These are phyloP conservation scores for Beauveria sp. DNA, from an alignment of 2,329 filamentous ascomycete species.

Conservation along the genomic window DNA sequence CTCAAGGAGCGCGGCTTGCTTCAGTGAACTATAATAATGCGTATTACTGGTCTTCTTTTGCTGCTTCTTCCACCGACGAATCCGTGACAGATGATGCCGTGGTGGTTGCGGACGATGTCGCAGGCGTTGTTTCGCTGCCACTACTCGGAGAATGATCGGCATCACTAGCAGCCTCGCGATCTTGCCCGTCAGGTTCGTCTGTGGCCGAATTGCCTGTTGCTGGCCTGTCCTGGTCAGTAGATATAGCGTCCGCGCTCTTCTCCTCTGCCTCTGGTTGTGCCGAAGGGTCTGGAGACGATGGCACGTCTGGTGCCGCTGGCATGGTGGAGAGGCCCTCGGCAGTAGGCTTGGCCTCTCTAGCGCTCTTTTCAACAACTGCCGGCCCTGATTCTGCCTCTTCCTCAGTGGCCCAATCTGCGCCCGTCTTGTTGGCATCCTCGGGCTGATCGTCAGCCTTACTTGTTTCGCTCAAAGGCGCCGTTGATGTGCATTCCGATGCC, in stretches of 20 bases:
- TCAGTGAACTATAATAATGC: not conserved
- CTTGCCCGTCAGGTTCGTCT: not conserved
- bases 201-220: not conserved
- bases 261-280: not conserved
- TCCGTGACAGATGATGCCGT: not conserved
- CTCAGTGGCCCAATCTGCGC: conserved; percentile 14
- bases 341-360: not conserved
- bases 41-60: not conserved
- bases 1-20: not conserved
- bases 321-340: not conserved
- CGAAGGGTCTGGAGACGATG: not conserved
- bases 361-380: conserved; percentile 1
- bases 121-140: not conserved
- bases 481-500: not conserved
- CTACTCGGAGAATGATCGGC: not conserved
- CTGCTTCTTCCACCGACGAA: not conserved
- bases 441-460: not conserved
- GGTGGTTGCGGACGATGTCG: not conserved
- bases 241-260: not conserved
- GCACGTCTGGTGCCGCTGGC: not conserved
- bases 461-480: not conserved
- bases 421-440: not conserved
- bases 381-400: conserved; percentile 18
- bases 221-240: not conserved
- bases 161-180: not conserved